Base-by-base conservation (phyloP, 2,329 filamentous ascomycete genomes). In the Epichloe glyceriae region DNA sequence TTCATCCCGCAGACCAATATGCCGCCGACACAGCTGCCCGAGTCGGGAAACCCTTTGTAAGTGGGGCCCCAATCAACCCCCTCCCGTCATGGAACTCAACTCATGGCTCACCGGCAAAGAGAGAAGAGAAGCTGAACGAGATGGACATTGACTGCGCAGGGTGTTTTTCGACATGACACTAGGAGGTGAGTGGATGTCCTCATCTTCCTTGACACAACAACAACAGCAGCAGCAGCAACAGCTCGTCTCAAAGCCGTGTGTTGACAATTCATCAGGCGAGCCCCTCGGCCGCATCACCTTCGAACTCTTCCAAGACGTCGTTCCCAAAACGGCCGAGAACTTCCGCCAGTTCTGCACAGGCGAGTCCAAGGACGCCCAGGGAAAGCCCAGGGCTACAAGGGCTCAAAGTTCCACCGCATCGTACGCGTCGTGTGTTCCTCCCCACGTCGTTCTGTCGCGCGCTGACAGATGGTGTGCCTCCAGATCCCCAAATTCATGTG, bases 401-500 rank as follows among this genome's bases (percentile, higher is more conserved):
- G 87, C 50, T 85, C 80, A 72, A 94, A 88, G 67, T 96, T 97
- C 62, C 93, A 97, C 69, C 83, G 93, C 52, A 88, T 97, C 60
- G 88, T 94, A 70, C 61, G 85, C 73, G 17, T 1, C 35, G 3
- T 38, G 35, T 26, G 5, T 8, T 30, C 39, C 11, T n/a, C 37
- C n/a, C 22, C 15, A 0, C 5, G n/a, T 38, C 35, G 5, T n/a
- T 5, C 35, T 3, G 35, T 6, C 8, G 35, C 33, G n/a, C 15
- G n/a, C 30, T 52, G 26, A 34, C 33, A 3, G 4, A 5, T 7
- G 37, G 47, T n/a, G 2, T 7, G 37, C 15, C 2, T 20, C 15
- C 33, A 94, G 88, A 95, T 96, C 66, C 87, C 86, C 70, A 86
- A 87, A 61, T 96, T 97, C 72, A 97, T 97, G 91, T 86, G 93